Percentiles rank a stretch among this genome's conserved stretches.
Evolutionary conservation across 106 monocot genomes (phyloP).

Genomic region (Dendrobium catenatum): DNA sequence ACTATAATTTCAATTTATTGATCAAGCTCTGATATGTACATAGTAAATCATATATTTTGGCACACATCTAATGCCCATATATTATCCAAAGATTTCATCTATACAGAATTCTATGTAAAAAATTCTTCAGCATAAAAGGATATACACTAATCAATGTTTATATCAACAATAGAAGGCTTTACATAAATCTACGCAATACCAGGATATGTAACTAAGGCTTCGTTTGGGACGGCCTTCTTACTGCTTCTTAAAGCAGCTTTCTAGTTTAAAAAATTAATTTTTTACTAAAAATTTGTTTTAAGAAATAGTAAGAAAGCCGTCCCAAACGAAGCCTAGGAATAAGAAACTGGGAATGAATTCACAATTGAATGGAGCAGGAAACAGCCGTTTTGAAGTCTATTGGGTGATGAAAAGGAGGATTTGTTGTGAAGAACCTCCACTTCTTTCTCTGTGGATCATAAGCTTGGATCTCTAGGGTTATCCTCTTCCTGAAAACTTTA

Average conservation of each 20-base stretch:
- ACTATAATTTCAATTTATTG: neutral
- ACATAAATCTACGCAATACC: neutral
- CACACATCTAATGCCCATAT: neutral
- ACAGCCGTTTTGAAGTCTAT: conserved; percentile 62
- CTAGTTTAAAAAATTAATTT: no score
- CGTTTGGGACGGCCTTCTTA: no score
- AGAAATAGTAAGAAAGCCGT: no score
- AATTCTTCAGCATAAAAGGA: neutral
- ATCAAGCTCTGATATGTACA: neutral
- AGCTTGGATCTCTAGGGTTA: conserved; percentile 47
- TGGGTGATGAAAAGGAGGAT: conserved; percentile 35
- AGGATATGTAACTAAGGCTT: neutral
- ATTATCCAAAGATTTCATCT: neutral
- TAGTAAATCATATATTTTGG: neutral
- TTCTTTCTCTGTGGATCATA: conserved; percentile 57
- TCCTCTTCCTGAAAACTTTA: conserved; percentile 33
- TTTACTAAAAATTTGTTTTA: no score
- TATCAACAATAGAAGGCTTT: neutral
- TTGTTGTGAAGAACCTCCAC: conserved; percentile 57
- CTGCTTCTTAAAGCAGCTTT: no score
- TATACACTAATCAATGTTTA: neutral
- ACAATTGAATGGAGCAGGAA: conserved; percentile 50
- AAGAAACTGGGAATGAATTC: neutral
- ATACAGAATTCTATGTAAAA: neutral
- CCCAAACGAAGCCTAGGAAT: neutral